Evolutionary conservation across 148 eudicot genomes (phyloP), one percentile per base, ranked within the genome.

Genomic region (Amaranthus palmeri): DNA sequence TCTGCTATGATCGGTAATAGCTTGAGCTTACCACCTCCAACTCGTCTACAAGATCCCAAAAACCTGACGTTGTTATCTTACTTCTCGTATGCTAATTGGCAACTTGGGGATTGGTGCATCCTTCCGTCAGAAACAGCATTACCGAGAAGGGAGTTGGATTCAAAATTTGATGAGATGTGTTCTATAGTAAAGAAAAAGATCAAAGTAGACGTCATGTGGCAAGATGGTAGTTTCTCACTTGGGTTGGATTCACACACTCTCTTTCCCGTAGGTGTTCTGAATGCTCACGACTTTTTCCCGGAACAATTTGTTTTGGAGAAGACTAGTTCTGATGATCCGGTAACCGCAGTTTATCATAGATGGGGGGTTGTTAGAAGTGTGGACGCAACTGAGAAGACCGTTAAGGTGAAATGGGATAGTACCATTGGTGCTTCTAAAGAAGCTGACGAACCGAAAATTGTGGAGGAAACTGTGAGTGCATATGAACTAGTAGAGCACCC

Each of bases 401-500:
- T 85, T 70, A 78, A 75, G 74, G 91, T 96, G 54, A 81, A 73
- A 54, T 96, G 99, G 99, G 79, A 56, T 67, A 65, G 65, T 70
- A 45, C 70, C 48, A 54, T 46, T 6, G 70, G 15, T 9, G 64
- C 71, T 77, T 65, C 41, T 68, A 54, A 43, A 55, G 76, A 53
- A n/a, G 48, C 72, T 8, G 52, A 73, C 74, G 81, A 73, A 65
- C 74, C 74, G 58, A 51, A 53, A 8, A 59, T 42, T 53, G 1
- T 48, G 50, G 97, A 84, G 65, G 97, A 92, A 79, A 87, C 84
- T 77, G 91, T 90, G 77, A 96, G 99, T 72, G 96, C 97, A 41
- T 96, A 96, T 87, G 97, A 96, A 77, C 76, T 96, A 61, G 77
- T 85, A 74, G 99, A 96, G 83, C 97, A 96, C 75, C 93, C 93